Percentiles rank a stretch among this genome's conserved stretches.
Conservation (phyloP, 331 rosid species). For the Malus hybrid region DNA sequence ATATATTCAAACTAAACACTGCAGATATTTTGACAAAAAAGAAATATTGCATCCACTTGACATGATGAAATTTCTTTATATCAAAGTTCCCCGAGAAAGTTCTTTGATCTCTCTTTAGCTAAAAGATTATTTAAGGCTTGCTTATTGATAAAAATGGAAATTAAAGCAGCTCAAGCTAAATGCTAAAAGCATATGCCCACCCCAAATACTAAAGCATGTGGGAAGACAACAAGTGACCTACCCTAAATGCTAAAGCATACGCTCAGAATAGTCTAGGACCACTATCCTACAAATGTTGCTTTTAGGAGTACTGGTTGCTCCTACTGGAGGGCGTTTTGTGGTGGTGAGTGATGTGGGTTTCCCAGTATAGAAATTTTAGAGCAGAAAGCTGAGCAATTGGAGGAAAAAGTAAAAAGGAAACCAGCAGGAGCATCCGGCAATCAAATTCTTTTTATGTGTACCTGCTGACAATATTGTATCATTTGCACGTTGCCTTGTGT, state of each 20-base stretch:
- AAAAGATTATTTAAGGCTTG: background rate
- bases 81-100: background rate
- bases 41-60: background rate
- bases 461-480: background rate
- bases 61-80: background rate
- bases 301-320: background rate
- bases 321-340: background rate
- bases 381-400: background rate
- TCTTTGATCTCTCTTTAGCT: background rate
- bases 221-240: conserved; percentile 20
- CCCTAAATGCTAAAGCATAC: conserved; percentile 22
- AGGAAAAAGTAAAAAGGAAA: conserved; percentile 3
- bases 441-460: background rate
- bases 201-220: conserved; percentile 7
- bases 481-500: background rate
- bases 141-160: background rate
- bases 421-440: background rate
- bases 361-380: conserved; percentile 15
- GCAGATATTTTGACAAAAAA: background rate
- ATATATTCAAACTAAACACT: background rate
- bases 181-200: too few species aligned
- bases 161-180: background rate
- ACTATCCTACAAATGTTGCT: conserved; percentile 13
- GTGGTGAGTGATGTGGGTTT: conserved; percentile 10
- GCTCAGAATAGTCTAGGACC: background rate